Base-by-base conservation (phyloP, 2,329 filamentous ascomycete species). In the Coniella vitis region DNA sequence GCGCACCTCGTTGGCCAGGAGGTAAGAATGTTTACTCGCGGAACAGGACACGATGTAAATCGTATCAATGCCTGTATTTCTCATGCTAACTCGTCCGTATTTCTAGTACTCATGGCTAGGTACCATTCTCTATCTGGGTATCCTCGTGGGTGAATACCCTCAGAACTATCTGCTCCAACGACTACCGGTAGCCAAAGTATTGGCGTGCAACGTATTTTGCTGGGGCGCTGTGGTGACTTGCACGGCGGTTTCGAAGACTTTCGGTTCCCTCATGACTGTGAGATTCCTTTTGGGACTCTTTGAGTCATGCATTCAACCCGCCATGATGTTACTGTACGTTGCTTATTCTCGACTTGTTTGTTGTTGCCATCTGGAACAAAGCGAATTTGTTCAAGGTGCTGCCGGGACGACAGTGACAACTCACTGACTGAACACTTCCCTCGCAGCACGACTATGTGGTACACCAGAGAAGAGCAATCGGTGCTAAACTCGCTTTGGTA, bases 291-390 rank as follows among this genome's bases (percentile, higher is more conserved):
- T 73, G 0, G 72, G 72, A 16, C 57, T 67, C 13, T 69, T 70
- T n/a, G 73, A 76, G 56, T 67, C 70, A 1, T 67, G 65, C 14
- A 67, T 73, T 3, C 66, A 68, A 7, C 73, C 73, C 0, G 64
- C 65, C 0, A 71, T 74, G 38, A 69, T 74, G 48, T 61, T 71
- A n/a, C n/a, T n/a, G n/a, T n/a, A n/a, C n/a, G n/a, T n/a, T n/a
- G n/a, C n/a, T n/a, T n/a, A n/a, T n/a, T n/a, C n/a, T n/a, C n/a
- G n/a, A n/a, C n/a, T n/a, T n/a, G n/a, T n/a, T n/a, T n/a, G n/a
- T n/a, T n/a, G n/a, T n/a, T n/a, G n/a, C n/a, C n/a, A n/a, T n/a
- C n/a, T n/a, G n/a, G n/a, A n/a, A n/a, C n/a, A n/a, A n/a, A n/a
- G n/a, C n/a, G n/a, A n/a, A n/a, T n/a, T n/a, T n/a, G n/a, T n/a